A percentile compares a stretch with the other conserved stretches of the same genome.
These are phyloP conservation scores for Tulasnella sp. DNA, from an alignment of 768 basidiomycete species.

Conservation along the genomic window DNA sequence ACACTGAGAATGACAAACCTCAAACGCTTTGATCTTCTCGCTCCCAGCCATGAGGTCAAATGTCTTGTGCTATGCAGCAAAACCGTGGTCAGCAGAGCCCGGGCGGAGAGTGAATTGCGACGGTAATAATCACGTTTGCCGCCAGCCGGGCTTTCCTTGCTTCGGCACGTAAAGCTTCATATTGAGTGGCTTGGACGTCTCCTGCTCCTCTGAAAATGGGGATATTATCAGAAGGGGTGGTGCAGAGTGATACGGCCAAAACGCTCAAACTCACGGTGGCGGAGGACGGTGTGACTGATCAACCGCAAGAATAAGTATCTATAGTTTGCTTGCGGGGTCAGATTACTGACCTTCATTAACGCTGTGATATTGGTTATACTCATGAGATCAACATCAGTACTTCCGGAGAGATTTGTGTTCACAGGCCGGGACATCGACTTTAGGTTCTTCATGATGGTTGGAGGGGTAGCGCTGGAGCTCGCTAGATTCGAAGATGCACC, in stretches of 20 bases:
- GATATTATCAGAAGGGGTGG: not conserved
- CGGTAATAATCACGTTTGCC: not conserved
- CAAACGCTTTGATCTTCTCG: constrained; percentile 13
- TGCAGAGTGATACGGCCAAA: not conserved
- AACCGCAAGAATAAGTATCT: no score
- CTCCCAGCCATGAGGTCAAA: constrained; percentile 15
- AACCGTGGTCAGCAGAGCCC: not conserved
- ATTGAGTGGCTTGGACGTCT: not conserved
- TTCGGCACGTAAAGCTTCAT: constrained; percentile 3
- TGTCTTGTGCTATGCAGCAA: not conserved
- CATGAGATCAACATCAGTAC: no score
- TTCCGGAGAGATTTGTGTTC: no score
- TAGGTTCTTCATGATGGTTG: no score
- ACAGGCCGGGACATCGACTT: no score
- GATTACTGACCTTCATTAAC: no score
- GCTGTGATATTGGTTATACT: no score
- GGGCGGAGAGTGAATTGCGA: not conserved
- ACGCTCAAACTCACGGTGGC: not conserved
- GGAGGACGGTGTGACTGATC: no score
- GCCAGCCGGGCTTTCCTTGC: not conserved
- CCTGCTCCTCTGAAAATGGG: no score
- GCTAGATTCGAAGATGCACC: no score
- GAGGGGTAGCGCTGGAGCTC: no score
- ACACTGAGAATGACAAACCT: not conserved
- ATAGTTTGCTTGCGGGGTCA: no score